phyloP scores from a whole-genome alignment of 202 grass and related monocot genomes.

The Setaria italica region DNA sequence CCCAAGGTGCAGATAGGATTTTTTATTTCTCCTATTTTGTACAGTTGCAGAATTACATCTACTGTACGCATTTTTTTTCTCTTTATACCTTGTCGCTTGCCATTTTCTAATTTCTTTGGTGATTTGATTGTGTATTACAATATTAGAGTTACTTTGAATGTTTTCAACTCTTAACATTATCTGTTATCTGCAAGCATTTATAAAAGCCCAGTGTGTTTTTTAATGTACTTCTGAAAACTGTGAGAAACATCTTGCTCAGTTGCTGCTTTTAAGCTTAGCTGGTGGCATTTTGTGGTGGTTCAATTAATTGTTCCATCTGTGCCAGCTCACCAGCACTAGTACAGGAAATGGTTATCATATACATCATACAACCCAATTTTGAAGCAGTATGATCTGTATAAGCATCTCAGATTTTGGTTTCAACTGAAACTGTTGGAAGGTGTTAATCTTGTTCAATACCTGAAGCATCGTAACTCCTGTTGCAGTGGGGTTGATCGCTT shows the following conservation, averaged over 20 bases:
- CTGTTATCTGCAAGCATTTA: not conserved
- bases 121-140: not conserved
- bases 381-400: conserved; percentile 18
- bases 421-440: conserved; percentile 19
- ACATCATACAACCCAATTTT: conserved; percentile 19
- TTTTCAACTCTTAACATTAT: not conserved
- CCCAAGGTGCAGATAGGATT: conserved; percentile 68
- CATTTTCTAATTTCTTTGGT: not conserved
- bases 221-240: not conserved
- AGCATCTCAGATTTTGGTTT: conserved; percentile 14
- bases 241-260: not conserved
- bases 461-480: conserved; percentile 8
- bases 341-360: conserved; percentile 1
- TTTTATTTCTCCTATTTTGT: conserved; percentile 9
- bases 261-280: conserved; percentile 5
- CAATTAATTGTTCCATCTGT: not conserved
- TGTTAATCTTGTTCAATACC: conserved; percentile 29
- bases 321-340: not conserved
- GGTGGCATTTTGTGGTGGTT: not conserved
- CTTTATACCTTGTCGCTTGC: not conserved
- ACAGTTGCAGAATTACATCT: conserved; percentile 18
- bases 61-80: not conserved
- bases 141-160: not conserved
- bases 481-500: conserved; percentile 85
- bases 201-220: not conserved